Base-by-base conservation (phyloP, 495 filamentous ascomycete genomes). In the Articulospora tetracladia region DNA sequence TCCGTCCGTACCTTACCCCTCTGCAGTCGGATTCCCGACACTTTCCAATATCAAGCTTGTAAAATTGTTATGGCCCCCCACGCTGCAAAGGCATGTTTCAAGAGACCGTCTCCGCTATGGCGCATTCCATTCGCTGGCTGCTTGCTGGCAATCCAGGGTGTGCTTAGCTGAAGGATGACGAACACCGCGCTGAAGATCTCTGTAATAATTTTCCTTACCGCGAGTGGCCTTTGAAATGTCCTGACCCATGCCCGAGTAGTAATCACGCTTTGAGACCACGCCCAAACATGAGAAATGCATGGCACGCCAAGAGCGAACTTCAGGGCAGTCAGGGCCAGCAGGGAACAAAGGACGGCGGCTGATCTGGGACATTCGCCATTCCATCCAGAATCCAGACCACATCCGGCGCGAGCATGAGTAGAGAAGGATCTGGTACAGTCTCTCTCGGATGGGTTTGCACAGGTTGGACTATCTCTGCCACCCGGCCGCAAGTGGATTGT, bases 11-110 rank as follows among this genome's bases (percentile, higher is more conserved):
- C n/a, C n/a, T n/a, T n/a, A n/a, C n/a, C n/a, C n/a, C n/a, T n/a
- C 30, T 32, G 30, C 6, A 4, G 4, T 13, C 13, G 13, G 4
- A 32, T 32, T 32, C 30, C 30, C 30, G 13, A 32, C n/a, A n/a
- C 6, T 32, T 32, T 32, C 13, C 30, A 4, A 44, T 19, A 3
- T 7, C 39, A 44, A 44, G 3, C 15, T 44, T 3, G 4, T 46
- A n/a, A 56, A 12, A 39, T 41, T 41, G 39, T 44, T 44, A 7
- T 44, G 15, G 7, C 3, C 56, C 57, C 53, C 39, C 53, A 55
- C 60, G 60, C 53, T 39, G 54, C 28, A 51, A 12, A 36, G 32
- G 23, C 41, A 59, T 53, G 57, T 59, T 59, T 59, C 57, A 34
- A 53, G 15, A 20, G n/a, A 25, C 3, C 20, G 57, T 53, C 57